Evolutionary conservation across 2,329 filamentous ascomycete genomes (phyloP), one percentile per base, ranked within the genome.

Genomic region (Cercospora brassicicola): DNA sequence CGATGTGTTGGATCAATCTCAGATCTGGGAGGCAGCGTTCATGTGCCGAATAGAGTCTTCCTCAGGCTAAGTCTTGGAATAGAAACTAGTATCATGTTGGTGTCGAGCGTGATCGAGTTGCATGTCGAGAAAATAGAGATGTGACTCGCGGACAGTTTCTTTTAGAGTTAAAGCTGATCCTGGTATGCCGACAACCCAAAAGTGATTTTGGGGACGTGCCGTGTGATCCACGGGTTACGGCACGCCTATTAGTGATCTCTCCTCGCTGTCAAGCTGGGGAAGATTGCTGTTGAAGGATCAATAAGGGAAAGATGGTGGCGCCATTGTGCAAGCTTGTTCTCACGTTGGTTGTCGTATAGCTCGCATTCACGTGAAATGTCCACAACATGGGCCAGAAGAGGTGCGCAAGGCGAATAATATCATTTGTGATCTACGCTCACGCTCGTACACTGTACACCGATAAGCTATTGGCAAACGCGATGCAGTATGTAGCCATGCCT

Each of bases 361-460:
- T 59, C 28, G n/a, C 18, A 20, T 20, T 20, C 18, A 20, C 18
- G 18, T 20, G 18, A 20, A 20, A 20, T 20, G 18, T 20, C 18
- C 18, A 20, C 18, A 20, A 20, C 18, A 20, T 20, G 18, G 18
- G 18, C 18, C 18, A 20, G 18, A 20, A 20, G 18, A 20, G 18
- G 18, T 20, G 18, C 18, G 18, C 18, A 20, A 20, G 18, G 18
- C 18, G 18, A 20, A 20, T 20, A 20, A 48, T 20, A 23, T 23
- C n/a, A 23, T 18, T 23, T 9, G 10, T 23, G 45, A 11, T 23
- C 1, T 18, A 20, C 33, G 13, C 33, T 18, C 57, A 30, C 45
- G 61, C 45, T 33, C 30, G n/a, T 39, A 63, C 26, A 45, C 61
- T 55, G 53, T 28, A 63, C 61, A 63, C 45, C 36, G 6, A 42